These are phyloP conservation scores for Acanthamoeba royreba DNA, from an alignment of 208 protist genomes.

Conservation along the genomic window DNA sequence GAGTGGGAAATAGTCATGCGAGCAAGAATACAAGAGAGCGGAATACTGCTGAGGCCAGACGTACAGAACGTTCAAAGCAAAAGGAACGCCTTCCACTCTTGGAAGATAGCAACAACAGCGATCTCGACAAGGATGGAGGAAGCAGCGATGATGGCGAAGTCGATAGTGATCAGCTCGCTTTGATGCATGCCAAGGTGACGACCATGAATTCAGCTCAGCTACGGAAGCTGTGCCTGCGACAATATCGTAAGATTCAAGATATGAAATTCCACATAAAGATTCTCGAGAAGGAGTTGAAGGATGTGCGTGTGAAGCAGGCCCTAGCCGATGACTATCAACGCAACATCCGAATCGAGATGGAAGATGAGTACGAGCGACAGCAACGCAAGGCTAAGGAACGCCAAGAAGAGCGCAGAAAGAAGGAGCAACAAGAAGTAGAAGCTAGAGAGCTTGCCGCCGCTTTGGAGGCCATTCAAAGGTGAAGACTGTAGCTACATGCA, in stretches of 20 bases:
- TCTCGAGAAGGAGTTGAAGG: not conserved
- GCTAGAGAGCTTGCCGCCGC: not conserved
- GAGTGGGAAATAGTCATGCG: no score
- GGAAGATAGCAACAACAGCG: not conserved
- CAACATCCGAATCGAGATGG: not conserved
- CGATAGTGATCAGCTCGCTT: not conserved
- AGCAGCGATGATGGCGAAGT: not conserved
- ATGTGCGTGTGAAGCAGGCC: not conserved
- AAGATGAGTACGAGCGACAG: not conserved
- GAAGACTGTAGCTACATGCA: not conserved
- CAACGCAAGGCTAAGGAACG: not conserved
- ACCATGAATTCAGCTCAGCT: not conserved
- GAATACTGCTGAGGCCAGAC: no score
- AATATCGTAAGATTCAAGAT: not conserved
- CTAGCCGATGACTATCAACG: not conserved
- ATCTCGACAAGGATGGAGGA: not conserved
- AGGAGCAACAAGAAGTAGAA: not conserved
- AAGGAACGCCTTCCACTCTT: no score
- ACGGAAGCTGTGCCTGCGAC: not conserved
- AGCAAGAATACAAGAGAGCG: no score
- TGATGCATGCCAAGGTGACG: not conserved
- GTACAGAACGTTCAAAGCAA: no score
- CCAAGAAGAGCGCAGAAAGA: not conserved
- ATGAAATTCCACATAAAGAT: not conserved
- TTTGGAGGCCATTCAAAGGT: not conserved